Evolutionary conservation across 2,329 filamentous ascomycete genomes (phyloP).

Genomic region (Immersiporthe knoxdaviesiana): DNA sequence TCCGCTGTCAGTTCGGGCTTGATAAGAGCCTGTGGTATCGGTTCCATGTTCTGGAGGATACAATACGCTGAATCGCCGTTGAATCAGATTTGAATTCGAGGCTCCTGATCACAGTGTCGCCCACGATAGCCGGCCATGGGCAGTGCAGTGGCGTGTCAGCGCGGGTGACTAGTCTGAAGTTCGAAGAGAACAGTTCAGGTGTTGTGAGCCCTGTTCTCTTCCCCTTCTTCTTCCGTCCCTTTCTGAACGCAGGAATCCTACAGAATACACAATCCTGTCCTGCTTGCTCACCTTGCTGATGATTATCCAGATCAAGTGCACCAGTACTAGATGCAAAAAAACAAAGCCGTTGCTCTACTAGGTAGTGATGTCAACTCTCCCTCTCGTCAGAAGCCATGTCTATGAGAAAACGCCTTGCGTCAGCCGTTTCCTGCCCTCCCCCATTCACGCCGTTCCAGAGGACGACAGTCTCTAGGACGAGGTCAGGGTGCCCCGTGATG

Average conservation of each 20-base stretch:
- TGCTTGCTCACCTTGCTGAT: not conserved
- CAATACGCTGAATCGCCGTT: too few species aligned
- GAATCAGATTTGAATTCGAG: too few species aligned
- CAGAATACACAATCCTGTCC: not conserved
- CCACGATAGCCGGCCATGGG: not conserved
- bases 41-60: too few species aligned
- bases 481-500: not conserved
- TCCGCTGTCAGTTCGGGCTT: too few species aligned
- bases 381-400: not conserved
- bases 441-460: too few species aligned
- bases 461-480: slow-evolving; percentile 8
- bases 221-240: not conserved
- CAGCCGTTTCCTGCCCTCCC: too few species aligned
- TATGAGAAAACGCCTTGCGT: not conserved
- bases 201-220: not conserved
- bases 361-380: not conserved
- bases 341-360: not conserved
- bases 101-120: not conserved
- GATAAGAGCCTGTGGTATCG: too few species aligned
- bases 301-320: not conserved
- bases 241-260: too few species aligned
- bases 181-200: not conserved
- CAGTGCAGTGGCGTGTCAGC: not conserved
- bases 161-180: not conserved
- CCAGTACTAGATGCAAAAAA: not conserved